Conservation (phyloP, 148 eudicot species). For the Polygonum aviculare region DNA sequence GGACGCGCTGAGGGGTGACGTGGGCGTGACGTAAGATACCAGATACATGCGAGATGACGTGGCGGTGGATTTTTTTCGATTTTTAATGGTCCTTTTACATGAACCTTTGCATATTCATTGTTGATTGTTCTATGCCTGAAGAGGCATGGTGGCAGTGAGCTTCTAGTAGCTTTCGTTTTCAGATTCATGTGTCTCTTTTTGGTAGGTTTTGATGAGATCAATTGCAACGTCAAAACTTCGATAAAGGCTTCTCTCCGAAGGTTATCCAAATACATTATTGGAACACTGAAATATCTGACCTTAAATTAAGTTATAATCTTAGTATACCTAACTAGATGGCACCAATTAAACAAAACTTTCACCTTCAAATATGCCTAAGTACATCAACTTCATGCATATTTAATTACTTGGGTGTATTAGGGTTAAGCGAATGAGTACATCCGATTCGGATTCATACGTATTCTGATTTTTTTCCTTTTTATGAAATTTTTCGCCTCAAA, state of each 20-base stretch:
- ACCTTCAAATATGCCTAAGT: no score
- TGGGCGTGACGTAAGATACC: background rate
- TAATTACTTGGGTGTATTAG: no score
- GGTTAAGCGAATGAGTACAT: no score
- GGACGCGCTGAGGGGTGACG: background rate
- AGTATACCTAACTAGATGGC: background rate
- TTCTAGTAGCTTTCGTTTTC: slow-evolving; percentile 11
- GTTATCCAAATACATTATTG: background rate
- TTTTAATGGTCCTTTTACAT: background rate
- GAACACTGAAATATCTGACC: background rate
- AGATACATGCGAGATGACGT: background rate
- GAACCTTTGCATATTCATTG: background rate
- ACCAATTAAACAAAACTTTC: background rate
- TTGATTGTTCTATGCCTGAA: no score
- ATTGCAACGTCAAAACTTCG: background rate
- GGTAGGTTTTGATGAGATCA: background rate
- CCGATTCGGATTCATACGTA: no score
- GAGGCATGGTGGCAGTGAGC: background rate
- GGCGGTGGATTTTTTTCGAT: background rate
- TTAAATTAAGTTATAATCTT: background rate
- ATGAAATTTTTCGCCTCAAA: no score
- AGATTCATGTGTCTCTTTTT: background rate
- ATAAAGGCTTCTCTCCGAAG: background rate
- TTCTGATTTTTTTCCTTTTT: no score
- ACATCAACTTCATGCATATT: no score